These are phyloP conservation scores for Volvox africanus DNA, from an alignment of 139 green algal genomes.

Conservation along the genomic window DNA sequence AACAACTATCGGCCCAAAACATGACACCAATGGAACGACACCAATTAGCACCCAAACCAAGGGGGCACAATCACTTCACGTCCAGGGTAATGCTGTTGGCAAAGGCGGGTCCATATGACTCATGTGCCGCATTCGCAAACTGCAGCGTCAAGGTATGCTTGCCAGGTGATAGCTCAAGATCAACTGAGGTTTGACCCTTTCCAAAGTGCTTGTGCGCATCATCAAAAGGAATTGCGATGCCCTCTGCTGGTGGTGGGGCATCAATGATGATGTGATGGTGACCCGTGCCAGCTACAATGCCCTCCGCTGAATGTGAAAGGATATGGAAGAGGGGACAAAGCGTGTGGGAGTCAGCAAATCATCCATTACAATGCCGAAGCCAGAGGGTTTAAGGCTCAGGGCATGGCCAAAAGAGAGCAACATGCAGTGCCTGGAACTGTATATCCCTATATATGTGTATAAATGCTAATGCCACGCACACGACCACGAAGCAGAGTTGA, in stretches of 20 bases:
- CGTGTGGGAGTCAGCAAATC: no score
- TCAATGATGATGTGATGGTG: conserved; percentile 74
- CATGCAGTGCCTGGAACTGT: no score
- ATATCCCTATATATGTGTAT: no score
- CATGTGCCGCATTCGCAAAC: conserved; percentile 77
- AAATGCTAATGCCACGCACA: no score
- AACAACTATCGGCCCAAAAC: no score
- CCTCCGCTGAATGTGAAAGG: conserved; percentile 40
- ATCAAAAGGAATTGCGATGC: conserved; percentile 74
- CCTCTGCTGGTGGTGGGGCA: conserved; percentile 32
- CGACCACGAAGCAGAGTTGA: no score
- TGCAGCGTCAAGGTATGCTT: conserved; percentile 79
- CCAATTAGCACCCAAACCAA: no score
- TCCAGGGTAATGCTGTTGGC: conserved; percentile 63
- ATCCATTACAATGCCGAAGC: no score
- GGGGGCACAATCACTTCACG: conserved; percentile 54
- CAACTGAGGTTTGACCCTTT: conserved; percentile 69
- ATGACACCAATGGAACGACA: no score
- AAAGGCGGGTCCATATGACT: conserved; percentile 58
- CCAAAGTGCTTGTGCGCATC: conserved; percentile 73
- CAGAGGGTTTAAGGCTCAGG: no score
- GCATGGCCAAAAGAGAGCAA: no score
- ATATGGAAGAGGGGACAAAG: no score
- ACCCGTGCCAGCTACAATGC: conserved; percentile 58
- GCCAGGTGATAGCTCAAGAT: conserved; percentile 61